phyloP scores from a whole-genome alignment of 192 early-diverging fungal genomes.

The Coemansia sp. region DNA sequence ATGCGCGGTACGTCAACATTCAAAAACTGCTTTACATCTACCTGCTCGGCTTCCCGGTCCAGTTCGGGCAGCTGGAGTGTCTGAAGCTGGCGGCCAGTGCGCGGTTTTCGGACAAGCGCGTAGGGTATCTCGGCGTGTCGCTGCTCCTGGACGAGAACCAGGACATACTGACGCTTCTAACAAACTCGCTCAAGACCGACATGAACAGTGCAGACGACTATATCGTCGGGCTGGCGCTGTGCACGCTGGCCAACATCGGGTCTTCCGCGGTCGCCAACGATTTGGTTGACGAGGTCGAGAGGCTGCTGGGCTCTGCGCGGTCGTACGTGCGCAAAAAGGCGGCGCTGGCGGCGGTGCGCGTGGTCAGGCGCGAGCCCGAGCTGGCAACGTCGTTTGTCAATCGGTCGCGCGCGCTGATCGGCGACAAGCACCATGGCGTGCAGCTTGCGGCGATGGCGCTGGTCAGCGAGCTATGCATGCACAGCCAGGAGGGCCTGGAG shows the following conservation, averaged over 20 bases:
- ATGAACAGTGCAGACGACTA: conserved; percentile 95
- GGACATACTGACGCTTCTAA: conserved; percentile 93
- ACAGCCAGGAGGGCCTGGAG: conserved; percentile 63
- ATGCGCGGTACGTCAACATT: conserved; percentile 88
- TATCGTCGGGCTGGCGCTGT: conserved; percentile 93
- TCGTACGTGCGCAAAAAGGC: conserved; percentile 98
- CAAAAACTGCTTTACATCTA: conserved; percentile 98
- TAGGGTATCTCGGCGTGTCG: conserved; percentile 99
- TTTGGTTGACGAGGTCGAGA: conserved; percentile 89
- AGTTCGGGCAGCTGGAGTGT: conserved; percentile 99
- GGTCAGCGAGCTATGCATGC: conserved; percentile 82
- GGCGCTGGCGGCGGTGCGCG: conserved; percentile 85
- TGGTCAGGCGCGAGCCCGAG: conserved; percentile 92
- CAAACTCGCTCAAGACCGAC: conserved; percentile 96
- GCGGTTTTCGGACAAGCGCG: conserved; percentile 91
- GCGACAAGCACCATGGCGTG: conserved; percentile 95
- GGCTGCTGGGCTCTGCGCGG: conserved; percentile 84
- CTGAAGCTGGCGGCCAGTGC: conserved; percentile 94
- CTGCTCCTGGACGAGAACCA: conserved; percentile 97
- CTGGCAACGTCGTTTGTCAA: conserved; percentile 81
- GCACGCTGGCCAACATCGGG: conserved; percentile 95
- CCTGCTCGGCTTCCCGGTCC: conserved; percentile 97
- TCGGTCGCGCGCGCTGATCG: conserved; percentile 68
- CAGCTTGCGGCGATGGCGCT: conserved; percentile 87
- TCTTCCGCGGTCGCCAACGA: conserved; percentile 95